phyloP scores from a whole-genome alignment of 2,329 filamentous ascomycete genomes.

The Trichophyton rubrum region DNA sequence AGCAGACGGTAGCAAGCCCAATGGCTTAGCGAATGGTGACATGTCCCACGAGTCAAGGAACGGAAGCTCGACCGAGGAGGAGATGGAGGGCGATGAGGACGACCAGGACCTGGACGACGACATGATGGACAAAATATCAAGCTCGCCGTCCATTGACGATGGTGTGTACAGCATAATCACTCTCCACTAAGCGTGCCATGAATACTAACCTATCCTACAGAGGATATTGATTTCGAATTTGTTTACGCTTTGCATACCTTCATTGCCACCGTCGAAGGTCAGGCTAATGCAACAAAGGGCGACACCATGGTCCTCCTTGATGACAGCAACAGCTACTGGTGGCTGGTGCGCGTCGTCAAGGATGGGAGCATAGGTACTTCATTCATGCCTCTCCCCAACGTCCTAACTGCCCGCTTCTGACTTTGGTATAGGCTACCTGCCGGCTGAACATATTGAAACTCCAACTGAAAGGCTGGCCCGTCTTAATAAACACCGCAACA shows the following conservation, averaged over 20 bases:
- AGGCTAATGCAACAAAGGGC: conserved; percentile 95
- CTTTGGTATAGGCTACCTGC: conserved; percentile 62
- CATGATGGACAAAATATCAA: conserved; percentile 97
- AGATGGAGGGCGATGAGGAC: conserved; percentile 51
- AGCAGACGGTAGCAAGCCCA: conserved; percentile 18
- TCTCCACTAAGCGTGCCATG: conserved; percentile 17
- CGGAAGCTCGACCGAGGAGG: conserved; percentile 27
- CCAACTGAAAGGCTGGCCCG: conserved; percentile 87
- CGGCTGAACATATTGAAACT: conserved; percentile 96
- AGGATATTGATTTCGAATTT: conserved; percentile 99
- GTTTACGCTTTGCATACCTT: conserved; percentile 98
- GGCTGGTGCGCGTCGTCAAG: conserved; percentile 93
- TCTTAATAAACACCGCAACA: conserved; percentile 94
- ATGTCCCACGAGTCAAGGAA: conserved; percentile 16
- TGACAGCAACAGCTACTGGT: conserved; percentile 99
- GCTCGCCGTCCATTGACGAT: conserved; percentile 97
- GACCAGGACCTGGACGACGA: conserved; percentile 70
- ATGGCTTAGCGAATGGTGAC: conserved; percentile 12
- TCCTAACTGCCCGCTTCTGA: conserved; percentile 33
- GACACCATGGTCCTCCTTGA: conserved; percentile 98
- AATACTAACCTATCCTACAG: conserved; percentile 52
- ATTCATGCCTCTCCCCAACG: background rate
- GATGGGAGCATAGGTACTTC: conserved; percentile 74
- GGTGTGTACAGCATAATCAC: conserved; percentile 56
- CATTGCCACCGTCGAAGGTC: conserved; percentile 91